These are phyloP conservation scores for barley (Hordeum vulgare) DNA, from an alignment of 176 grass and related monocot genomes.

Conservation along the genomic window MorexV3_pseudomolecules_assembly NC_058518.1:287758553-287759052, in stretches of 20 bases:
- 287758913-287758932: not conserved
- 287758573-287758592: not conserved
- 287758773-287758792: not conserved
- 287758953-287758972: not conserved
- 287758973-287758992: not conserved
- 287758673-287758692: not conserved
- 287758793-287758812: not conserved
- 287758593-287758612: not conserved
- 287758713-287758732: not conserved
- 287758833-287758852: too few species aligned
- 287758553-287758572: not conserved
- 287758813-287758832: not conserved
- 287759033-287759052: too few species aligned
- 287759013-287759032: not conserved
- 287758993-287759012: not conserved
- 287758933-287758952: not conserved
- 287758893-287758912: not conserved
- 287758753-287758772: not conserved
- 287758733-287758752: not conserved
- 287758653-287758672: not conserved
- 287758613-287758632: not conserved
- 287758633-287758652: not conserved
- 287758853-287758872: not conserved
- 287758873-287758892: not conserved
- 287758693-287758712: not conserved